phyloP scores from a whole-genome alignment of 2,329 filamentous ascomycete genomes.

The Gliomastix tumulicola region DNA sequence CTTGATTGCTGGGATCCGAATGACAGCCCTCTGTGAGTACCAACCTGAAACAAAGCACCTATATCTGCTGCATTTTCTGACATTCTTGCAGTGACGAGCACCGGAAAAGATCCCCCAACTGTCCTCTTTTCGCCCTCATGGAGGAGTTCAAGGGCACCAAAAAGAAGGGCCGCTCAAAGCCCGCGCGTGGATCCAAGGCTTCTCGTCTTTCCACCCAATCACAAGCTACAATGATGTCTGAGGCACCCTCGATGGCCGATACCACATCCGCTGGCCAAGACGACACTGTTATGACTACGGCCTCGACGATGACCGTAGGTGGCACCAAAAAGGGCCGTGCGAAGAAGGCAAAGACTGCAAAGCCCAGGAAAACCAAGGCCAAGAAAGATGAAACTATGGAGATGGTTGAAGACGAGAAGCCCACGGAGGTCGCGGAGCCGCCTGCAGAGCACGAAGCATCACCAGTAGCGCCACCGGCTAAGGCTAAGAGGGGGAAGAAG shows the following conservation, averaged over 20 bases:
- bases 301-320: constrained; percentile 50
- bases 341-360: constrained; percentile 46
- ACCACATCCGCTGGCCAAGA: constrained; percentile 37
- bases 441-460: constrained; percentile 22
- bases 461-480: constrained; percentile 24
- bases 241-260: constrained; percentile 40
- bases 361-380: constrained; percentile 26
- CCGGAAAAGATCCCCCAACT: constrained; percentile 68
- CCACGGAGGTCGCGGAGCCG: constrained; percentile 2
- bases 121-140: constrained; percentile 72
- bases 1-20: constrained; percentile 92
- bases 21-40: constrained; percentile 70
- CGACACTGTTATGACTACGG: constrained; percentile 53
- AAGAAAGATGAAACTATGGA: constrained; percentile 47
- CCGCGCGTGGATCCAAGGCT: constrained; percentile 56
- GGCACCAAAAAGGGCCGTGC: constrained; percentile 48
- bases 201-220: constrained; percentile 60
- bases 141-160: constrained; percentile 50
- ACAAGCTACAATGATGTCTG: constrained; percentile 40
- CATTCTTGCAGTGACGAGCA: constrained; percentile 66
- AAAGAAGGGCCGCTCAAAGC: constrained; percentile 46
- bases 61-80: constrained; percentile 11
- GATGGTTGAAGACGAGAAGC: constrained; percentile 15
- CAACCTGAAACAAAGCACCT: too few species aligned
- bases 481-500: constrained; percentile 50